phyloP scores from a whole-genome alignment of 2,329 filamentous ascomycete genomes.

The Colletotrichum sp. region DNA sequence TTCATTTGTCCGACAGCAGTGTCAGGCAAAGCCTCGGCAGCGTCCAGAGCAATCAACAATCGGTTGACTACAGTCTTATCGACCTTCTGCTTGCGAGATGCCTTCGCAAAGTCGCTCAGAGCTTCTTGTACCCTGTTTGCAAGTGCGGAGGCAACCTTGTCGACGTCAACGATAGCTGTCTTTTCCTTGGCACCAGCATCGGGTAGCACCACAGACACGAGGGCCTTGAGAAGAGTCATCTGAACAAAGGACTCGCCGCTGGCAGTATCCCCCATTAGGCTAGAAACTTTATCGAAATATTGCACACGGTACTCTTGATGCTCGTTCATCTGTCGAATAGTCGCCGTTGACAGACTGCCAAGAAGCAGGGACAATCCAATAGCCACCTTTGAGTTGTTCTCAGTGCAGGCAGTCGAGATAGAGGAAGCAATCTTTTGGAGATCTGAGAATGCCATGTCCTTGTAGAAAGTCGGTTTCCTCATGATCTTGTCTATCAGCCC shows the following conservation, averaged over 20 bases:
- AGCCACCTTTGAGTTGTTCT: neutral
- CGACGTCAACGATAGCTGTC: neutral
- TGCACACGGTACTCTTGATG: conserved; percentile 45
- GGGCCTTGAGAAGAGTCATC: conserved; percentile 38
- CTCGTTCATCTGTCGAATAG: conserved; percentile 47
- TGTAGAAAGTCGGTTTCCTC: conserved; percentile 54
- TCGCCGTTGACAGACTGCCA: conserved; percentile 25
- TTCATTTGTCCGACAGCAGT: conserved; percentile 33
- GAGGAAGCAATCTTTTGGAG: conserved; percentile 37
- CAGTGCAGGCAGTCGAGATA: conserved; percentile 21
- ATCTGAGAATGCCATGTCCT: conserved; percentile 45
- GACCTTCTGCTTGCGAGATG: conserved; percentile 10
- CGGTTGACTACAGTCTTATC: neutral
- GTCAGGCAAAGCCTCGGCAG: conserved; percentile 30
- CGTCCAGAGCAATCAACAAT: conserved; percentile 18
- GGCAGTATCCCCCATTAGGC: conserved; percentile 23
- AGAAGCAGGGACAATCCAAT: conserved; percentile 7
- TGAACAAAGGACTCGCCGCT: conserved; percentile 30
- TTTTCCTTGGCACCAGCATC: conserved; percentile 26
- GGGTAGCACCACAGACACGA: conserved; percentile 30
- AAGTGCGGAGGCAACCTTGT: neutral
- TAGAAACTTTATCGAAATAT: conserved; percentile 38
- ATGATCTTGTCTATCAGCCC: conserved; percentile 54
- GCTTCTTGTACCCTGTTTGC: neutral
- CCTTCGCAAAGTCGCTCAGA: conserved; percentile 6